Percentiles rank a stretch among this genome's conserved stretches.
These are phyloP conservation scores for Metschnikowia aberdeeniae DNA, from an alignment of 805 yeast genomes.

Conservation along the genomic window DNA sequence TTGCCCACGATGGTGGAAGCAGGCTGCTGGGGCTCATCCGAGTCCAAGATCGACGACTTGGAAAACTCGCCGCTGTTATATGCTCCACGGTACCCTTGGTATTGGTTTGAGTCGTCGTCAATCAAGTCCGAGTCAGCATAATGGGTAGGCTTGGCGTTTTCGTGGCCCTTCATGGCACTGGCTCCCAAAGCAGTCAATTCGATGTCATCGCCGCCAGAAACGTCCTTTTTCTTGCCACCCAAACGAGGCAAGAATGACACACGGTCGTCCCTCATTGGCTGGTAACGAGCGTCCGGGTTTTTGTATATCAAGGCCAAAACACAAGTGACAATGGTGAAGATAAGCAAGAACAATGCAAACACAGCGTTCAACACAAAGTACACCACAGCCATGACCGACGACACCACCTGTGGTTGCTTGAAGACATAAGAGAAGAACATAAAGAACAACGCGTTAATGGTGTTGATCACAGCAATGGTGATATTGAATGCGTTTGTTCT, in stretches of 20 bases:
- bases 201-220: slow-evolving; percentile 39
- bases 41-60: slow-evolving; percentile 12
- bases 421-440: slow-evolving; percentile 84
- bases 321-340: slow-evolving; percentile 87
- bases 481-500: slow-evolving; percentile 93
- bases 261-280: slow-evolving; percentile 95
- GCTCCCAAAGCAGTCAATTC: slow-evolving; percentile 75
- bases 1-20: slow-evolving; percentile 41
- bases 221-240: slow-evolving; percentile 27
- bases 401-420: slow-evolving; percentile 80
- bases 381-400: slow-evolving; percentile 87
- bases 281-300: slow-evolving; percentile 93
- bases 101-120: slow-evolving; percentile 23
- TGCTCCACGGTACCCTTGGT: slow-evolving; percentile 9
- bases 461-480: slow-evolving; percentile 71
- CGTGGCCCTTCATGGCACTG: slow-evolving; percentile 61
- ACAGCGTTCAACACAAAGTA: slow-evolving; percentile 87
- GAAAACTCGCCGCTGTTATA: slow-evolving; percentile 13
- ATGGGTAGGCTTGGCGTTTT: slow-evolving; percentile 26
- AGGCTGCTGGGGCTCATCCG: slow-evolving; percentile 40
- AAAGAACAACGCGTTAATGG: slow-evolving; percentile 81
- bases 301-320: slow-evolving; percentile 75
- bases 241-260: slow-evolving; percentile 85
- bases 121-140: slow-evolving; percentile 30
- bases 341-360: slow-evolving; percentile 73